Base-by-base conservation (phyloP, 2,329 filamentous ascomycete genomes). In the Setomelanomma holmii region DNA sequence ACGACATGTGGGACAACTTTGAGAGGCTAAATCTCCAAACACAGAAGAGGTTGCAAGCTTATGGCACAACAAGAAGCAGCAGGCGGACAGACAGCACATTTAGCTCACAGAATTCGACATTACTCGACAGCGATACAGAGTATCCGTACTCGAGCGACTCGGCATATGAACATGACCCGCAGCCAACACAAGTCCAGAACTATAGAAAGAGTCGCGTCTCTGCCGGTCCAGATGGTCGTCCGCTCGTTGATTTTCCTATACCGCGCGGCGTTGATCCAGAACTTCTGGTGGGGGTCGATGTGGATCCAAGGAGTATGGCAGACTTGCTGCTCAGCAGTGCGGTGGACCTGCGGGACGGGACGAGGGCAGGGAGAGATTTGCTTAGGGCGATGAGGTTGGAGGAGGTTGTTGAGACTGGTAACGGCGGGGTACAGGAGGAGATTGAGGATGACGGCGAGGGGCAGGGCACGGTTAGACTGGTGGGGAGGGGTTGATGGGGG, bases 1-100 rank as follows among this genome's bases (percentile, higher is more conserved):
- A 75, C 53, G 68, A 72, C 17, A 62, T 71, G 7, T 75, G 71
- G 71, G 71, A 74, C 17, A 50, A 39, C 1, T 66, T 72, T 30
- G 71, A 73, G 22, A 63, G 64, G 2, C 42, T 60, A 2, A 58
- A 53, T 3, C 43, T 63, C 3, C 53, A 53, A 12, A 30, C 17
- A 4, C 58, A 63, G 22, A 55, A 17, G 49, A 53, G 24, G 59
- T 59, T 43, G 53, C 40, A 14, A 42, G 53, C 1, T 51, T 61
- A 30, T 14, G 27, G 27, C 3, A 30, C 14, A 14, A 30, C 10
- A n/a, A 49, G 58, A 8, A 53, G 54, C 1, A 33, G 53, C 16
- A 60, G 64, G 16, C 60, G 62, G 40, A 56, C 50, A 7, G 60
- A 61, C n/a, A 60, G 47, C n/a, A 40, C 46, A 8, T 51, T 35